Conservation (phyloP, 2,329 filamentous ascomycete genomes). For the Leptosphaerulina australis region DNA sequence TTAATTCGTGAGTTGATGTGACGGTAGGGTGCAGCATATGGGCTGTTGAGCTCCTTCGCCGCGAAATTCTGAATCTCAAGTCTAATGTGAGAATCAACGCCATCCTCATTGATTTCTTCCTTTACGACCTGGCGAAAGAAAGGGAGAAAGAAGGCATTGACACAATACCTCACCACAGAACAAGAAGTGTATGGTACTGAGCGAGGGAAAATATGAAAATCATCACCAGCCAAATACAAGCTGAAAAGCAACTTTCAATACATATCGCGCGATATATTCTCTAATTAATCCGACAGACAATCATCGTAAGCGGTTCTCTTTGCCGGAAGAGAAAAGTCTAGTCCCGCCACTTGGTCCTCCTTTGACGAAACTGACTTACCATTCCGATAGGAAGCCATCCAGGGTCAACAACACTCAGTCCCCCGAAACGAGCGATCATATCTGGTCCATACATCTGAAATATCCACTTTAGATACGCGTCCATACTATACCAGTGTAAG, state of each 20-base stretch:
- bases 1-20: conserved; percentile 24
- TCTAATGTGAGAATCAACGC: conserved; percentile 78
- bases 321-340: too few relatives aligned
- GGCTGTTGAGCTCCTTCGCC: conserved; percentile 87
- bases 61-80: conserved; percentile 76
- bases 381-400: conserved; percentile 46
- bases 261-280: too few relatives aligned
- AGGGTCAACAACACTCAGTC: conserved; percentile 43
- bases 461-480: conserved; percentile 47
- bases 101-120: conserved; percentile 93
- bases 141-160: conserved; percentile 61
- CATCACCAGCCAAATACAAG: too few relatives aligned
- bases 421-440: conserved; percentile 43
- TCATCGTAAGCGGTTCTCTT: too few relatives aligned
- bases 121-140: conserved; percentile 94
- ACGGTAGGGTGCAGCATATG: conserved; percentile 85
- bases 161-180: conserved; percentile 80
- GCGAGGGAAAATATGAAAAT: neutral
- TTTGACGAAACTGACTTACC: conserved; percentile 44
- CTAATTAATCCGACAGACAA: too few relatives aligned
- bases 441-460: conserved; percentile 47
- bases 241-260: too few relatives aligned
- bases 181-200: conserved; percentile 92
- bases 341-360: conserved; percentile 44
- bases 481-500: conserved; percentile 37